Evolutionary conservation across 176 grass and related monocot genomes (phyloP).

Genomic region (Poa annua): DNA sequence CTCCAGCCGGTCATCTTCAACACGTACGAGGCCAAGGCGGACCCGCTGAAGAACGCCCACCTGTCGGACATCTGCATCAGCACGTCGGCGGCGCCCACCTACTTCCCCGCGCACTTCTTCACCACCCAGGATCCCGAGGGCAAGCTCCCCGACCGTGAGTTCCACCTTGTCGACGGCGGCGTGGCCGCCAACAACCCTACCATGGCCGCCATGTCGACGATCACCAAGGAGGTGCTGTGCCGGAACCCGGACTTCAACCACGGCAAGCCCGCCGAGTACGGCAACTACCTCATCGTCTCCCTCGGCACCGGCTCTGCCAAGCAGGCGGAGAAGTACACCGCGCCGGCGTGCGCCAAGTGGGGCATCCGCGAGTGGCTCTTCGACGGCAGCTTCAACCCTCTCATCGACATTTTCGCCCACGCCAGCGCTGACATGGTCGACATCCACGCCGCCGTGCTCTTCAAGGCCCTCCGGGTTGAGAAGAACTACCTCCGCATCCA

Average conservation of each 20-base stretch:
- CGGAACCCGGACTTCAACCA: conserved; percentile 48
- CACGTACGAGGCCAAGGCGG: conserved; percentile 46
- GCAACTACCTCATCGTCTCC: conserved; percentile 61
- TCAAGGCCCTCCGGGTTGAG: neutral
- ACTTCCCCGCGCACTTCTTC: conserved; percentile 62
- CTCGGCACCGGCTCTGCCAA: conserved; percentile 54
- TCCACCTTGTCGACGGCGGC: conserved; percentile 66
- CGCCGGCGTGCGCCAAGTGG: conserved; percentile 49
- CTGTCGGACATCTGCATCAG: conserved; percentile 81
- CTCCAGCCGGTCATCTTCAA: conserved; percentile 68
- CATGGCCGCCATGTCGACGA: conserved; percentile 45
- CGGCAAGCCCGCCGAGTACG: conserved; percentile 42
- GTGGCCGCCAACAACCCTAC: conserved; percentile 73
- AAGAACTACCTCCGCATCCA: conserved; percentile 74
- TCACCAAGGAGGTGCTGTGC: conserved; percentile 51
- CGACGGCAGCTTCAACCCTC: conserved; percentile 42
- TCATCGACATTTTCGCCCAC: conserved; percentile 72
- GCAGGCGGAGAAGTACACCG: conserved; percentile 45
- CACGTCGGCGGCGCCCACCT: conserved; percentile 70
- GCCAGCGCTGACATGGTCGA: conserved; percentile 70
- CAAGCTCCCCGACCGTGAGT: neutral
- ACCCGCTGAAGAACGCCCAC: conserved; percentile 53
- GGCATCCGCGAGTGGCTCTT: conserved; percentile 54
- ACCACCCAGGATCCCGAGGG: neutral
- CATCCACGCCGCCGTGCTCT: neutral